Evolutionary conservation across 2,329 filamentous ascomycete species (phyloP).

Genomic region (Hypoxylon sp.): DNA sequence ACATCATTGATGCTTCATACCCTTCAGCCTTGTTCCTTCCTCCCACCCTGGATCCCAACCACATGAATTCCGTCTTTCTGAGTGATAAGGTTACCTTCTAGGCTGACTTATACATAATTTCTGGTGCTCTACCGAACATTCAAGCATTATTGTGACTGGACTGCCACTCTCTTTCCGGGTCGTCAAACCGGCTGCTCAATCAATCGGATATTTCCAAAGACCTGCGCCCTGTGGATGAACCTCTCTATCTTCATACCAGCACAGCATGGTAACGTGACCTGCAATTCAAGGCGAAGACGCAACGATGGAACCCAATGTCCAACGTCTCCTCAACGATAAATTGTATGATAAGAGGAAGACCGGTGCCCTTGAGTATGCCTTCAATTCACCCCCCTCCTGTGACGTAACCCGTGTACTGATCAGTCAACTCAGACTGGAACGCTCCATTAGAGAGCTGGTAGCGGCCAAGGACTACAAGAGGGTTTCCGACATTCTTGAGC

Average conservation of each 20-base stretch:
- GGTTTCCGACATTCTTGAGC: slow-evolving; percentile 90
- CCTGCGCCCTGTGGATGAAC: slow-evolving; percentile 4
- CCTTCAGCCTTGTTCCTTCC: slow-evolving; percentile 30
- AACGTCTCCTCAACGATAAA: slow-evolving; percentile 95
- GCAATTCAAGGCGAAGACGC: slow-evolving; percentile 24
- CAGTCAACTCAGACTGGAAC: slow-evolving; percentile 78
- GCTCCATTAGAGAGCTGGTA: slow-evolving; percentile 86
- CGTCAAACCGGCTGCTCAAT: neutral
- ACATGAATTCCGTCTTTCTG: neutral
- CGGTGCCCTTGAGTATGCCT: slow-evolving; percentile 89
- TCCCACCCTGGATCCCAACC: neutral
- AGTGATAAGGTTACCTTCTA: slow-evolving; percentile 19
- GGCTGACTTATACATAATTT: too few species aligned
- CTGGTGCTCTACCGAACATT: slow-evolving; percentile 5
- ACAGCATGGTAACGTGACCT: slow-evolving; percentile 33
- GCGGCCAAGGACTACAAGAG: slow-evolving; percentile 80
- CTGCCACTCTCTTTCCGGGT: slow-evolving; percentile 8
- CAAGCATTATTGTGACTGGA: slow-evolving; percentile 7
- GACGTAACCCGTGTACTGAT: neutral
- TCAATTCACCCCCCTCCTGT: neutral
- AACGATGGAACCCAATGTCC: slow-evolving; percentile 87
- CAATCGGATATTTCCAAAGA: slow-evolving; percentile 1
- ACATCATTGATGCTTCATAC: slow-evolving; percentile 38
- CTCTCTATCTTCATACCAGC: neutral
- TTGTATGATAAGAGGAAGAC: slow-evolving; percentile 98